Evolutionary conservation across 2,329 filamentous ascomycete genomes (phyloP), one percentile per base, ranked within the genome.

Genomic region (Cryphonectria nitschkei): DNA sequence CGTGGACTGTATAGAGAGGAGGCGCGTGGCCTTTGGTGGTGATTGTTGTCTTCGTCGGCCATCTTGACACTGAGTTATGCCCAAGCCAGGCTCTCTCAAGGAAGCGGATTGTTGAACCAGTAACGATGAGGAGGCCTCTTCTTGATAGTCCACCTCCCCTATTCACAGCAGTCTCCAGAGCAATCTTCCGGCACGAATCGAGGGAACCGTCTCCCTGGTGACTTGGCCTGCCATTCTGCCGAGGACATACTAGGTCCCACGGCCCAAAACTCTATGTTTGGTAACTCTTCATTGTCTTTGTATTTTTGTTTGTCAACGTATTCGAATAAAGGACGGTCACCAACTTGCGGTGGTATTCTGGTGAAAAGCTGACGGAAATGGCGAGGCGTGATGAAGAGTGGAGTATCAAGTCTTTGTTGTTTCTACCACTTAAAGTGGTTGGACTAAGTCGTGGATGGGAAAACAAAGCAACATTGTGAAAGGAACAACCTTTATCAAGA

Each of bases 331-430:
- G 65, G 62, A 66, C 16, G 9, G 3, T 4, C n/a, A 41, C 41
- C 11, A 29, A 68, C n/a, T 61, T 56, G 41, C 39, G 64, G 16
- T 46, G 52, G 16, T 11, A n/a, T 63, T 52, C 7, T 7, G 19
- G 41, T 19, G 16, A 58, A 9, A 2, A 19, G 29, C 37, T 22
- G 68, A 72, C 62, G 70, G 39, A 72, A 72, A 62, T 54, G 68
- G 70, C 68, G 68, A 68, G 37, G 56, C 43, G 43, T 50, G 54
- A 37, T 46, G 5, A 46, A 39, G 54, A 34, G 52, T 64, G 43
- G 34, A 43, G 26, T 9, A 22, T 69, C 41, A n/a, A 52, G 50
- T 70, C 69, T 72, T 69, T 72, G 70, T 70, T 56, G 32, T 60
- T 32, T 56, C 37, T n/a, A 29, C 19, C 52, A 37, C 41, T 16